Evolutionary conservation across 169 alveolate species (phyloP).

Genomic region (Plasmodium gallinaceum): DNA sequence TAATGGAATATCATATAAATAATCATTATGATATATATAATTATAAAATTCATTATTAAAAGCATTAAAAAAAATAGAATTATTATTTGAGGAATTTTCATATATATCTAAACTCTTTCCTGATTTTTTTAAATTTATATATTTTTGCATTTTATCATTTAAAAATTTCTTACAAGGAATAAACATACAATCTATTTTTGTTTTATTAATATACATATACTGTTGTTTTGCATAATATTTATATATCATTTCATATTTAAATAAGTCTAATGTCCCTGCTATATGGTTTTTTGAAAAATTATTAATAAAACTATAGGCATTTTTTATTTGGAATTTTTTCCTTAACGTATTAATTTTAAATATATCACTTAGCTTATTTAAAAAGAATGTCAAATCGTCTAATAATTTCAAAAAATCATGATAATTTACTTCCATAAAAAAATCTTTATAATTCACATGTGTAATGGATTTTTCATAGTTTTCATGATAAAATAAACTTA

Average conservation of each 20-base stretch:
- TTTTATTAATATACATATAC: conserved; percentile 26
- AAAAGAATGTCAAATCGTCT: conserved; percentile 22
- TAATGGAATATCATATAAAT: conserved; percentile 49
- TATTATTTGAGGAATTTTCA: not conserved
- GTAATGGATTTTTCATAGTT: conserved; percentile 73
- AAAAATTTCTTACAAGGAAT: conserved; percentile 69
- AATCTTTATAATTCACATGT: conserved; percentile 48
- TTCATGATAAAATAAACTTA: conserved; percentile 64
- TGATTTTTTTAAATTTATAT: conserved; percentile 20
- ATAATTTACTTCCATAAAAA: conserved; percentile 23
- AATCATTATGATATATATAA: conserved; percentile 62
- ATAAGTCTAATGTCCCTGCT: conserved; percentile 72
- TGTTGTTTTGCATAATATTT: conserved; percentile 73
- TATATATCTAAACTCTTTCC: not conserved
- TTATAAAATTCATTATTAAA: conserved; percentile 73
- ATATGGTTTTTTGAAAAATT: conserved; percentile 32
- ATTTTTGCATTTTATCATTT: conserved; percentile 43
- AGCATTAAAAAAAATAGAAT: conserved; percentile 35
- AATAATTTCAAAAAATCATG: conserved; percentile 11
- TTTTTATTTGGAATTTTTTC: conserved; percentile 21
- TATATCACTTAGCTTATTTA: conserved; percentile 44
- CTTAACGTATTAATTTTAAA: conserved; percentile 32
- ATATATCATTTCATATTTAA: conserved; percentile 62
- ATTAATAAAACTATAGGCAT: conserved; percentile 2
- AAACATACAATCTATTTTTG: conserved; percentile 71